A percentile compares a stretch with the other conserved stretches of the same genome.
phyloP scores from a whole-genome alignment of 331 rosid species.

The Acacia pycnantha region DNA sequence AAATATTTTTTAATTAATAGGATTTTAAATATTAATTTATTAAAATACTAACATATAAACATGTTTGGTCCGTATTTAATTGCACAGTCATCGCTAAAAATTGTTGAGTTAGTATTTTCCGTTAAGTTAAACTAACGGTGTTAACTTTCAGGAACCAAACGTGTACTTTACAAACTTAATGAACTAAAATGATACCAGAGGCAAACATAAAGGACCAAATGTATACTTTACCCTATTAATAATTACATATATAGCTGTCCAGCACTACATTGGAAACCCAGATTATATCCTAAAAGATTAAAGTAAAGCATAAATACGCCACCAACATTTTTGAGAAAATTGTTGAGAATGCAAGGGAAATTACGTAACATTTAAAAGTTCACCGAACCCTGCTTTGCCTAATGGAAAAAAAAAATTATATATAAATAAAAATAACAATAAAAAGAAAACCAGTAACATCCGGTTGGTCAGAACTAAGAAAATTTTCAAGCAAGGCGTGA shows the following conservation, averaged over 20 bases:
- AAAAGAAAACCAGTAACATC: background rate
- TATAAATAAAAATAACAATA: background rate
- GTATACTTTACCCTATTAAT: no score
- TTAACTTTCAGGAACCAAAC: no score
- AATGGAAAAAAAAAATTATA: background rate
- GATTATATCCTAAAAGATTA: conserved; percentile 9
- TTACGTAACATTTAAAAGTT: background rate
- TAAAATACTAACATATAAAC: no score
- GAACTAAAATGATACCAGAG: no score
- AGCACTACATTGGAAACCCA: background rate
- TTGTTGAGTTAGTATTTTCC: no score
- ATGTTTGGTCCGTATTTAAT: no score
- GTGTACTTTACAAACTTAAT: no score
- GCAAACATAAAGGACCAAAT: no score
- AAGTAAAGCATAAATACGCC: conserved; percentile 10
- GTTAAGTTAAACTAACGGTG: no score
- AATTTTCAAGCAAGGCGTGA: conserved; percentile 9
- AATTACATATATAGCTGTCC: conserved; percentile 20
- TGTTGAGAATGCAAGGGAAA: background rate
- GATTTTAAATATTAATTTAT: no score
- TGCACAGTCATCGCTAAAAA: no score
- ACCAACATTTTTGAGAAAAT: conserved; percentile 11
- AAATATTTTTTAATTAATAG: no score
- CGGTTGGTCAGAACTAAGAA: background rate
- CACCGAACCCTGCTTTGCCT: background rate